phyloP scores from a whole-genome alignment of 2,329 filamentous ascomycete genomes.

The Juglanconis juglandina region DNA sequence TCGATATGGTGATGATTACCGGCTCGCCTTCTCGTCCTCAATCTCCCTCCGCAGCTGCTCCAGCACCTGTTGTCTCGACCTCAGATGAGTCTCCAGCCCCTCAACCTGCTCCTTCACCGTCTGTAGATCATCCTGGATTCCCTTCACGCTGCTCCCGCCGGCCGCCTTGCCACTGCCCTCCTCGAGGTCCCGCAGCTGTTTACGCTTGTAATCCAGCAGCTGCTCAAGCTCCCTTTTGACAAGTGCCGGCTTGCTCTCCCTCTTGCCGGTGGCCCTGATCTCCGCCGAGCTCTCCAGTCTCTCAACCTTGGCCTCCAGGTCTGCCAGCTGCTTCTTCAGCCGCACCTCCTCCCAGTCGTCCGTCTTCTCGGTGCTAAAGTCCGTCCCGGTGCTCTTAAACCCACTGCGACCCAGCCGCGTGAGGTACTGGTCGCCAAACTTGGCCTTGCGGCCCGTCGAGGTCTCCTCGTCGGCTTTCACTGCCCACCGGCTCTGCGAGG shows the following conservation, averaged over 20 bases:
- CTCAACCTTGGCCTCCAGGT: constrained; percentile 83
- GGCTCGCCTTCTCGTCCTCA: constrained; percentile 73
- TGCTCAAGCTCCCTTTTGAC: constrained; percentile 94
- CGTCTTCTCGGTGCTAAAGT: constrained; percentile 80
- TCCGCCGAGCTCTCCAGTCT: constrained; percentile 74
- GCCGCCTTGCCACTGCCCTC: constrained; percentile 65
- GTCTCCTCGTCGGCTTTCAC: constrained; percentile 76
- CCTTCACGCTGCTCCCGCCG: constrained; percentile 71
- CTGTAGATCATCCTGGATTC: constrained; percentile 78
- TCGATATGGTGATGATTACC: constrained; percentile 27
- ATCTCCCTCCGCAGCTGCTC: constrained; percentile 77
- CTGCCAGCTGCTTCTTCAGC: constrained; percentile 84
- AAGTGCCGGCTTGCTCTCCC: constrained; percentile 80
- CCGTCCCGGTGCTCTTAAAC: constrained; percentile 80
- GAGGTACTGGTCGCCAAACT: constrained; percentile 96
- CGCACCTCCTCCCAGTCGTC: constrained; percentile 98
- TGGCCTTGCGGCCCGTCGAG: constrained; percentile 83
- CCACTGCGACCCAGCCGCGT: constrained; percentile 81
- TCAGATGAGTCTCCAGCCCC: constrained; percentile 78
- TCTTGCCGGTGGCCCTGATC: constrained; percentile 58
- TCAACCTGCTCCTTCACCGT: constrained; percentile 94
- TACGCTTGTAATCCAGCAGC: constrained; percentile 89
- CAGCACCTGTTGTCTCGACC: constrained; percentile 70
- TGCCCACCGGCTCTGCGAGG: constrained; percentile 72
- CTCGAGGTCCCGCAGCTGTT: constrained; percentile 71